Evolutionary conservation across 2,329 filamentous ascomycete species (phyloP).

Genomic region (Calonectria pteridis): DNA sequence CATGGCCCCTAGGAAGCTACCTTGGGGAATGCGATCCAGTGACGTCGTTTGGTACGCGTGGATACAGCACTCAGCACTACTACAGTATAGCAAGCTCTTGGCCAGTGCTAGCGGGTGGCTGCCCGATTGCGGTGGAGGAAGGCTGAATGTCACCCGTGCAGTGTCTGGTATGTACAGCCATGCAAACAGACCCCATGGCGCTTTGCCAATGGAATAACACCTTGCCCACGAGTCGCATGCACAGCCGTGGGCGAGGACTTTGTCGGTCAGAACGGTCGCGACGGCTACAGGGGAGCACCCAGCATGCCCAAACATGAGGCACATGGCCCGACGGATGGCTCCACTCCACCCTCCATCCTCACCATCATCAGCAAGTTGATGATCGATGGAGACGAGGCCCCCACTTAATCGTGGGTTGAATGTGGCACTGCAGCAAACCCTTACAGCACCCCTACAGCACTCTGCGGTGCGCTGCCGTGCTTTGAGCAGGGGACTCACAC

Average conservation of each 20-base stretch:
- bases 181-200: not conserved
- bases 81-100: not conserved
- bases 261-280: not conserved
- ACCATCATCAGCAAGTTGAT: not conserved
- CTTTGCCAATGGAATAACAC: slow-evolving; percentile 2
- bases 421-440: not conserved
- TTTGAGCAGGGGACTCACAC: not conserved
- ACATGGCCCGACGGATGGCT: slow-evolving; percentile 1
- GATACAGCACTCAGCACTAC: not conserved
- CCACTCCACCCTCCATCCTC: not conserved
- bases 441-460: not conserved
- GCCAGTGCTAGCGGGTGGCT: not conserved
- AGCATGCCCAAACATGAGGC: slow-evolving; percentile 6
- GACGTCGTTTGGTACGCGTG: slow-evolving; percentile 2
- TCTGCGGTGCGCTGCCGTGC: not conserved
- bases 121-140: not conserved
- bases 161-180: not conserved
- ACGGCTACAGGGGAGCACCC: not conserved
- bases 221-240: not conserved
- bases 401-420: not conserved
- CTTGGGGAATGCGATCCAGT: not conserved
- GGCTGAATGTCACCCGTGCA: not conserved
- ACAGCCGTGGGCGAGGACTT: not conserved
- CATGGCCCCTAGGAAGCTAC: not conserved
- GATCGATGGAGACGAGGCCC: not conserved